Base-by-base conservation (phyloP, 164 flowering plant species). In the Piper betle region DNA sequence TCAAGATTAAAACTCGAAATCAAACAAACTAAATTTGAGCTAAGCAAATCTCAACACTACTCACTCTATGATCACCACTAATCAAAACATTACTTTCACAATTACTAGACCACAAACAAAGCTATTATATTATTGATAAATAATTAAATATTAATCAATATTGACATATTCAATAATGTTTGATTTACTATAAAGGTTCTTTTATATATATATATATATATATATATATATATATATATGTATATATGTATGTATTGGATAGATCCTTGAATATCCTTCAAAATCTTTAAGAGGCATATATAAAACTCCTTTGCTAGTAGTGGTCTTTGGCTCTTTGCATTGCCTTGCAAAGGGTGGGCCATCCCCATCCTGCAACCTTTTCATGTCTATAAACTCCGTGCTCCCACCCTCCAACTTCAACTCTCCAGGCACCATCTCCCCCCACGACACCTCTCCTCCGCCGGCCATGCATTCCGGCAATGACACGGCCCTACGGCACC, bases 341-440 rank as follows among this genome's bases (percentile, higher is more conserved):
- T 61, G 62, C 46, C 50, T 46, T 46, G 11, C 11, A 46, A 25
- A 25, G 2, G 1, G 60, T 77, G 82, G 80, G 77, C 78, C 81
- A 77, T 76, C 60, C 66, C 66, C 53, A 37, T 42, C 50, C 15
- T 10, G 0, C 4, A 58, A 38, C 58, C 72, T 60, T 73, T 73
- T 61, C 62, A 52, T n/a, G 17, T 66, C 81, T 81, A 81, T 81
- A 78, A 81, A 60, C n/a, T 71, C 71, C 71, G 67, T 66, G 76
- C 54, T 53, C 56, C 72, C 41, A 15, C 65, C 60, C 57, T 62
- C 61, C 70, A 68, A 55, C 53, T 40, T 68, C 25, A 43, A 55
- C 55, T 48, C 50, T 48, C 55, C 69, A 39, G 12, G 15, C 40
- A 37, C 18, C 39, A 37, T n/a, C 25, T 55, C 43, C 11, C 16